Percentiles rank a stretch among this genome's conserved stretches.
Conservation (phyloP, 345 rosid genomes). For the Adansonia digitata region DNA sequence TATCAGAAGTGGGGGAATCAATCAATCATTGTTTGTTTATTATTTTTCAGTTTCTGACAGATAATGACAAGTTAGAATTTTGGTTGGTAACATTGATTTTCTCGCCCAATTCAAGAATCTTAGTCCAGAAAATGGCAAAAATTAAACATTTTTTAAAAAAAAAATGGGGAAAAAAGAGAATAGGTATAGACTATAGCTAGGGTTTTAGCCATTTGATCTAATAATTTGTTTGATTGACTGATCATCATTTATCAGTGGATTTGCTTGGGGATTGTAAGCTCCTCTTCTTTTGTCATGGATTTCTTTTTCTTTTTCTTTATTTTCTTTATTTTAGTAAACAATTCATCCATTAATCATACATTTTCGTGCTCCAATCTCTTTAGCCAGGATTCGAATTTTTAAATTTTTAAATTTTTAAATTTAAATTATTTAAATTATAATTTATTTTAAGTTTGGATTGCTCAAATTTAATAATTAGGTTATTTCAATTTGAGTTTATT, state of each 20-base stretch:
- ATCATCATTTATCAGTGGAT: conserved; percentile 21
- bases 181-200: neutral
- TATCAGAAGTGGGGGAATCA: neutral
- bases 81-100: neutral
- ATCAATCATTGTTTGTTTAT: neutral
- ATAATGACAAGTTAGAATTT: neutral
- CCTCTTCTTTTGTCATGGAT: neutral
- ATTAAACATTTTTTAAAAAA: too few species aligned
- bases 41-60: neutral
- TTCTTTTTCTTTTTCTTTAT: too few species aligned
- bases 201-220: neutral
- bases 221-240: conserved; percentile 10
- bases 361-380: too few species aligned
- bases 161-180: neutral
- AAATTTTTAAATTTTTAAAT: too few species aligned
- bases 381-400: too few species aligned
- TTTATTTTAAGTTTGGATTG: too few species aligned
- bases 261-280: too few species aligned
- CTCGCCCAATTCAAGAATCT: conserved; percentile 11
- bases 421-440: too few species aligned
- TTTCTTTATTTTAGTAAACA: too few species aligned
- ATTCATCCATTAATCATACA: too few species aligned
- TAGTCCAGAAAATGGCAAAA: conserved; percentile 13
- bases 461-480: too few species aligned
- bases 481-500: too few species aligned